Conservation (phyloP, 805 yeast genomes). For the Monosporozyma yasuniensis region DNA sequence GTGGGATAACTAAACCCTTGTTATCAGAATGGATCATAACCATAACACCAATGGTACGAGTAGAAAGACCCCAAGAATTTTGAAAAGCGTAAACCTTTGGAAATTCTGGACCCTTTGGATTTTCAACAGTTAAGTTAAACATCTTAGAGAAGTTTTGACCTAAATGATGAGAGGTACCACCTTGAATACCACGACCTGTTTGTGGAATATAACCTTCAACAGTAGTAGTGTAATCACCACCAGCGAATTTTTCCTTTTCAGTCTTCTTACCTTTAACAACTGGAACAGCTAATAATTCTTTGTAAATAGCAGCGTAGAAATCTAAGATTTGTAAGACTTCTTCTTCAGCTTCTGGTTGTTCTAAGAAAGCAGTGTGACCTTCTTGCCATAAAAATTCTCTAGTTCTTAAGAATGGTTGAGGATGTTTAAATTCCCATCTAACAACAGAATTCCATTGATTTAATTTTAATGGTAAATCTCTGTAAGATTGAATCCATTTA, state of each 20-base stretch:
- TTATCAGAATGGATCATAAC: conserved; percentile 97
- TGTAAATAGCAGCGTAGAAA: conserved; percentile 74
- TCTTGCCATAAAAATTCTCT: conserved; percentile 99
- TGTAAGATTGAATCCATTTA: conserved; percentile 97
- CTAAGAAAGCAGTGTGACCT: conserved; percentile 96
- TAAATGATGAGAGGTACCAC: conserved; percentile 95
- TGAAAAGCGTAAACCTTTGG: conserved; percentile 87
- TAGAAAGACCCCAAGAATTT: conserved; percentile 98
- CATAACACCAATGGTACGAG: conserved; percentile 99
- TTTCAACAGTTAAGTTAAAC: conserved; percentile 93
- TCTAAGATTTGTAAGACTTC: conserved; percentile 86
- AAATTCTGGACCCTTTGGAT: conserved; percentile 83
- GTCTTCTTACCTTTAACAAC: conserved; percentile 92
- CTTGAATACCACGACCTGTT: conserved; percentile 99
- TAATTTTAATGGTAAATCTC: conserved; percentile 91
- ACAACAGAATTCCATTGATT: conserved; percentile 99
- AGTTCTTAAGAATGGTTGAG: conserved; percentile 97
- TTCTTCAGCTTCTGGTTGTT: conserved; percentile 65
- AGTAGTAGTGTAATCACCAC: conserved; percentile 92
- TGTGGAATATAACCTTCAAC: conserved; percentile 95
- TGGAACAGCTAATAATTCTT: conserved; percentile 93
- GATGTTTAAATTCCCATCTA: conserved; percentile 99
- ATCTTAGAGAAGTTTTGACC: conserved; percentile 98
- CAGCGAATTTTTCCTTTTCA: conserved; percentile 97
- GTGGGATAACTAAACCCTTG: conserved; percentile 96